Evolutionary conservation across 2,329 filamentous ascomycete genomes (phyloP).

Genomic region (Fusarium sp.): DNA sequence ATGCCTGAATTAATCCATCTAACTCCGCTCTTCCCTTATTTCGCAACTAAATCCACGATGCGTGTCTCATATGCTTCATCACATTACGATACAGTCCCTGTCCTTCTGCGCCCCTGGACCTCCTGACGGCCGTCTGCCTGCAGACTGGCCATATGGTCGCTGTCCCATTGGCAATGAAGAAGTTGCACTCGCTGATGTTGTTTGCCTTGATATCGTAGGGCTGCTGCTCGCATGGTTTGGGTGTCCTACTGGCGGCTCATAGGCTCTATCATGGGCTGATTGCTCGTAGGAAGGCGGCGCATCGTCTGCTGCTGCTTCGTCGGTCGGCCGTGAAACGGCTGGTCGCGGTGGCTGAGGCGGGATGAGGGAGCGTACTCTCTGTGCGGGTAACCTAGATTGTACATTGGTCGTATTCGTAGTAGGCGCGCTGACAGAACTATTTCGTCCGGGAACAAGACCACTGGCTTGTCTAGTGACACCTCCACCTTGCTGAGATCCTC

Average conservation of each 20-base stretch:
- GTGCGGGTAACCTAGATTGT: conserved; percentile 42
- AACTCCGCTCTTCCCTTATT: conserved; percentile 4
- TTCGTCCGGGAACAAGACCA: conserved; percentile 45
- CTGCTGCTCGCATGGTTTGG: conserved; percentile 63
- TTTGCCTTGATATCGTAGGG: conserved; percentile 41
- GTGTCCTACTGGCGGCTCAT: conserved; percentile 67
- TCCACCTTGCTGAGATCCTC: conserved; percentile 20
- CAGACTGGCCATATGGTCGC: conserved; percentile 36
- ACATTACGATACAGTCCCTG: conserved; percentile 41
- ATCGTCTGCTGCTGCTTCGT: conserved; percentile 61
- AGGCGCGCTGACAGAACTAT: conserved; percentile 44
- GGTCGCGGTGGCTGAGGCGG: conserved; percentile 57
- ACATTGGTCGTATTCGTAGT: conserved; percentile 36
- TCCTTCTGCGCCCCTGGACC: conserved; percentile 40
- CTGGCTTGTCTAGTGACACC: conserved; percentile 36
- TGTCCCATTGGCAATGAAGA: conserved; percentile 32
- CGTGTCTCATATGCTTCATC: conserved; percentile 14
- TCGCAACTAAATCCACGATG: not conserved
- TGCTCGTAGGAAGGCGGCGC: conserved; percentile 73
- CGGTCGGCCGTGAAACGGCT: conserved; percentile 55
- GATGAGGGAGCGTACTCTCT: conserved; percentile 62
- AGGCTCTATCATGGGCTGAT: conserved; percentile 66
- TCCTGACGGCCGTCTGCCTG: conserved; percentile 46
- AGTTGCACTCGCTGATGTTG: conserved; percentile 37
- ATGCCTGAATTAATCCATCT: conserved; percentile 15